Evolutionary conservation across 2,329 filamentous ascomycete species (phyloP).

Genomic region (Tolypocladium tropicale): DNA sequence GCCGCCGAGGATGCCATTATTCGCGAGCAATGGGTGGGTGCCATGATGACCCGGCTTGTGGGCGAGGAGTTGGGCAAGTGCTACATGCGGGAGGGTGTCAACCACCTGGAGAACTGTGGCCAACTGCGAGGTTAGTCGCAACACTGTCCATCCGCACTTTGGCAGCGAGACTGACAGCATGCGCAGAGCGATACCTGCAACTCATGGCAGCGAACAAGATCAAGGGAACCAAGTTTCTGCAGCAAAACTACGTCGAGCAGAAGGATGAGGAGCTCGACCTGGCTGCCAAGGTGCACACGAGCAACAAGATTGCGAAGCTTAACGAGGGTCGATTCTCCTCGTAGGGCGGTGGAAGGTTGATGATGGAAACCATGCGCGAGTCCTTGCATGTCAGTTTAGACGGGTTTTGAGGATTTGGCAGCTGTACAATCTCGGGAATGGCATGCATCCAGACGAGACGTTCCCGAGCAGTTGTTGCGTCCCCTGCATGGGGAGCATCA

Average conservation of each 20-base stretch:
- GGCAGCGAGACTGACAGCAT: constrained; percentile 3
- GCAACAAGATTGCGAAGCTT: constrained; percentile 27
- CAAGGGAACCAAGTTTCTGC: constrained; percentile 69
- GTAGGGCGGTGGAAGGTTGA: constrained; percentile 7
- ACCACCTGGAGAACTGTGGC: constrained; percentile 82
- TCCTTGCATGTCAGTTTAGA: background rate
- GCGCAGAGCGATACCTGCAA: constrained; percentile 65
- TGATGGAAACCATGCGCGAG: background rate
- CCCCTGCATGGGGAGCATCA: constrained; percentile 8
- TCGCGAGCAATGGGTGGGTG: constrained; percentile 78
- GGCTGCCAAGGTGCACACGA: constrained; percentile 27
- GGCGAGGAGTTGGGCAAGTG: constrained; percentile 78
- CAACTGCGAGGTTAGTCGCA: constrained; percentile 55
- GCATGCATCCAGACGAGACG: background rate
- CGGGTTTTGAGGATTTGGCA: background rate
- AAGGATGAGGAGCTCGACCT: constrained; percentile 29
- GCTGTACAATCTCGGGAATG: background rate
- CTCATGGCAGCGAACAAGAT: constrained; percentile 67
- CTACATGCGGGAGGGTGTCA: constrained; percentile 75
- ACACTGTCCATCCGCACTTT: too few species aligned
- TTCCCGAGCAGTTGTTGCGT: constrained; percentile 1
- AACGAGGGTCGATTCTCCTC: constrained; percentile 23
- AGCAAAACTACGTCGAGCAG: constrained; percentile 63
- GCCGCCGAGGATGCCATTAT: constrained; percentile 74
- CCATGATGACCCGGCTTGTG: constrained; percentile 80